Conservation (phyloP, 805 yeast genomes). For the Groenewaldozyma salmanticensis region DNA sequence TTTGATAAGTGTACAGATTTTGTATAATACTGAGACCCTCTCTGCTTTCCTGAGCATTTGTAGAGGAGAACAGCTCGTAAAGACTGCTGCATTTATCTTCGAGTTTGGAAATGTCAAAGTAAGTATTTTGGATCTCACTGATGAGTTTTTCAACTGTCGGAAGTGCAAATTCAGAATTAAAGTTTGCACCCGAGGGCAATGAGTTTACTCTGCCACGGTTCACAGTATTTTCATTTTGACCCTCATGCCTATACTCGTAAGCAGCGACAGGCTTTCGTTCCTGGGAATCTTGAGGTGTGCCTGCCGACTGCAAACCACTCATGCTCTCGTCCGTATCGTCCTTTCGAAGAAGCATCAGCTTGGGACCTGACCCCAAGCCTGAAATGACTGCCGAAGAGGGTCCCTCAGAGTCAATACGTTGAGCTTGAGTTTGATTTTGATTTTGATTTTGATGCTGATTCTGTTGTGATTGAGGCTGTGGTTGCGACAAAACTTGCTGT, state of each 20-base stretch:
- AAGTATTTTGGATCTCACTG: constrained; percentile 14
- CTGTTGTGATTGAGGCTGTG: not conserved
- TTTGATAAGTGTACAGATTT: constrained; percentile 9
- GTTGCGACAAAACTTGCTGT: not conserved
- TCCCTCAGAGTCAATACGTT: not conserved
- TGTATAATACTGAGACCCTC: not conserved
- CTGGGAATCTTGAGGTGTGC: not conserved
- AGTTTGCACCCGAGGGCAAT: no score
- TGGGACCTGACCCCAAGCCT: not conserved
- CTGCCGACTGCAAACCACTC: no score
- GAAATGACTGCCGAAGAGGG: not conserved
- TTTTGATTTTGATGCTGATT: not conserved
- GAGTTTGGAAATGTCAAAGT: constrained; percentile 16
- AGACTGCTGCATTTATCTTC: constrained; percentile 11
- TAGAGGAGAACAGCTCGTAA: not conserved
- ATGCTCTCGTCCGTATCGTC: not conserved
- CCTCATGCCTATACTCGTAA: not conserved
- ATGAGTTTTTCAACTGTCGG: constrained; percentile 10
- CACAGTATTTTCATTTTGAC: not conserved
- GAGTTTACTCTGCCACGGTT: no score
- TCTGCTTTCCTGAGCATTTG: constrained; percentile 1
- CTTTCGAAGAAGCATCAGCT: not conserved
- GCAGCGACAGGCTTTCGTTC: not conserved
- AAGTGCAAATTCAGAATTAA: constrained; percentile 2
- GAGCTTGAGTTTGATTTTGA: no score